A percentile compares a stretch with the other conserved stretches of the same genome.
Evolutionary conservation across 179 eudicot genomes (phyloP).

Genomic region (Actinidia arguta): DNA sequence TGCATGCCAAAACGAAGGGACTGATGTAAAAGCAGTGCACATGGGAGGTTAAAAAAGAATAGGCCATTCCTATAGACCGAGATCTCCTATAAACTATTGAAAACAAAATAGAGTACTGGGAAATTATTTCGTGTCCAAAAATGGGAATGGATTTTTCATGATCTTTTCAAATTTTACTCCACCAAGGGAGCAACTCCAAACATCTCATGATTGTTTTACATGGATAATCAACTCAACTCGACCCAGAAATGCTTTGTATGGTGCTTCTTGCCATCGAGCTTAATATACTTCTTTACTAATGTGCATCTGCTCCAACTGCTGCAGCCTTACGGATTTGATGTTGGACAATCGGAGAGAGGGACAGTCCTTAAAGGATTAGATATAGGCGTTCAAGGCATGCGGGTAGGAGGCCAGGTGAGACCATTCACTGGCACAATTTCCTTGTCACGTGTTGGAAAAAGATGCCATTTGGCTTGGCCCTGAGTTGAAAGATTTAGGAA

Average conservation of each 20-base stretch:
- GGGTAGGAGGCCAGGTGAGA: conserved; percentile 95
- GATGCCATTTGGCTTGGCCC: not conserved
- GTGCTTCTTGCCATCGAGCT: not conserved
- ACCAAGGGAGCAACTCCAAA: not conserved
- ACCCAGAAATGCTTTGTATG: not conserved
- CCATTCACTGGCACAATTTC: not conserved
- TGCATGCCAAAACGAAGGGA: not conserved
- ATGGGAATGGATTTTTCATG: not conserved
- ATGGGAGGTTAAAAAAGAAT: not conserved
- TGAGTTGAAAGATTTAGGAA: not conserved
- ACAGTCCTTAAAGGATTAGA: conserved; percentile 86
- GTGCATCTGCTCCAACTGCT: conserved; percentile 9
- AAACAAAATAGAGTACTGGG: not conserved
- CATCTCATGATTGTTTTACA: too few relatives aligned
- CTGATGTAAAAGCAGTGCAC: not conserved
- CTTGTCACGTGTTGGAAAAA: not conserved
- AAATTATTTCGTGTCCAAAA: not conserved
- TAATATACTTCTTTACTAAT: not conserved
- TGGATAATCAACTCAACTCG: not conserved
- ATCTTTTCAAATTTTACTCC: not conserved
- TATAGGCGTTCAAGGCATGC: conserved; percentile 95
- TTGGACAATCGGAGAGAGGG: conserved; percentile 93
- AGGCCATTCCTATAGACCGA: not conserved
- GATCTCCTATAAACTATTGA: not conserved
- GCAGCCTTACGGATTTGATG: conserved; percentile 97